Conservation (phyloP, 2,329 filamentous ascomycete genomes). For the Curvularia hawaiiensis region DNA sequence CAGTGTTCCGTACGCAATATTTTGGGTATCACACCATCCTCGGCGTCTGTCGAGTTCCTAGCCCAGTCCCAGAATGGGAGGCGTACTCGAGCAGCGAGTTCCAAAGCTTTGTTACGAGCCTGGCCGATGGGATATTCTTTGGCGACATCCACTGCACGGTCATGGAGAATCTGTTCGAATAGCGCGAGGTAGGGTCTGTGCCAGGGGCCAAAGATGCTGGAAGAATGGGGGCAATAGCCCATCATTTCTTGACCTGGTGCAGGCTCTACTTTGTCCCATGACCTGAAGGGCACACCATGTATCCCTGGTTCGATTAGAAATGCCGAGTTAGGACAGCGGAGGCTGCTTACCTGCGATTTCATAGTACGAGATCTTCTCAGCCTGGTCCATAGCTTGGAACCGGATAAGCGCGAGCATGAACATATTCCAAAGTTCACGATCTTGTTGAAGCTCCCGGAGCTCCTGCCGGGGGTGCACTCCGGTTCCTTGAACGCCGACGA, state of each 20-base stretch:
- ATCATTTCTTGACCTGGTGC: constrained; percentile 27
- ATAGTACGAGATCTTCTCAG: constrained; percentile 39
- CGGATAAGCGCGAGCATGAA: constrained; percentile 38
- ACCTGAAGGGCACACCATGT: constrained; percentile 38
- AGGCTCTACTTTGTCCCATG: constrained; percentile 36
- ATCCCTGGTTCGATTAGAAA: constrained; percentile 25
- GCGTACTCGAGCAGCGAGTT: constrained; percentile 32
- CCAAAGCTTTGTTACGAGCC: constrained; percentile 29
- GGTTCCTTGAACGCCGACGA: constrained; percentile 40
- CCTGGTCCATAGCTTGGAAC: constrained; percentile 42
- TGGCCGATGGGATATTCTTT: constrained; percentile 35
- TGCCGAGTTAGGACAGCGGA: constrained; percentile 1
- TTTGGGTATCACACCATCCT: constrained; percentile 34
- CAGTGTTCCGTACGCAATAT: constrained; percentile 26
- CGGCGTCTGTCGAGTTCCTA: constrained; percentile 25
- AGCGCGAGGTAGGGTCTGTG: constrained; percentile 42
- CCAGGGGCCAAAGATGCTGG: constrained; percentile 41
- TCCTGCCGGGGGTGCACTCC: constrained; percentile 36
- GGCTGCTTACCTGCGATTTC: constrained; percentile 33
- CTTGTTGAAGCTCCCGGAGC: constrained; percentile 39
- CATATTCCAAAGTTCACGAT: constrained; percentile 39
- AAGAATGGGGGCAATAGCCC: constrained; percentile 40
- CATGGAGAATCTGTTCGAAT: constrained; percentile 42
- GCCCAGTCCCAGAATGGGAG: constrained; percentile 47
- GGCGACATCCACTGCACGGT: constrained; percentile 36